phyloP scores from a whole-genome alignment of 495 filamentous ascomycete species.

The Terfezia boudieri region DNA sequence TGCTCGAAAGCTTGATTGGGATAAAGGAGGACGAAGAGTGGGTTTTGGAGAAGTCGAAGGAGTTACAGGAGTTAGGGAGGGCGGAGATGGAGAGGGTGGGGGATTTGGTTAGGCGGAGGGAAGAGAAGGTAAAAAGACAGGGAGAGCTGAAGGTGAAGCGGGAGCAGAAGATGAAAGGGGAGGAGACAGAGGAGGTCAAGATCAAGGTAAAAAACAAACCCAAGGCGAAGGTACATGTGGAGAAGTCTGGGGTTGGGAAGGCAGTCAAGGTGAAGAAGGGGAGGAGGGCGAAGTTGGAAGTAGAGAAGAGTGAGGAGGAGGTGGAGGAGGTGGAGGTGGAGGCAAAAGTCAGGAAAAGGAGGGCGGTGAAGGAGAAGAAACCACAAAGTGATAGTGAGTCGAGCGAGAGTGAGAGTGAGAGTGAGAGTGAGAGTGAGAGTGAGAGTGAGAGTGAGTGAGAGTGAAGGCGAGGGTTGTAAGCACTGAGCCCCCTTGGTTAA shows the following conservation, averaged over 20 bases:
- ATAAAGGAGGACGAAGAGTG: slow-evolving; percentile 48
- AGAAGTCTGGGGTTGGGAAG: slow-evolving; percentile 6
- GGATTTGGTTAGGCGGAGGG: slow-evolving; percentile 52
- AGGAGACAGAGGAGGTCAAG: slow-evolving; percentile 18
- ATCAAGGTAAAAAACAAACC: slow-evolving; percentile 15
- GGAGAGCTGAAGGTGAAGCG: slow-evolving; percentile 24
- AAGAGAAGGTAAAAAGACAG: slow-evolving; percentile 24
- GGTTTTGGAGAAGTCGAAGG: slow-evolving; percentile 40
- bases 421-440: no score
- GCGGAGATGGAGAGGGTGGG: slow-evolving; percentile 50
- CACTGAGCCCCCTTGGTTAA: no score
- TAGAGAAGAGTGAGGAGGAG: slow-evolving; percentile 7
- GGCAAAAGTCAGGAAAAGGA: no score
- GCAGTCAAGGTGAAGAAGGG: slow-evolving; percentile 3
- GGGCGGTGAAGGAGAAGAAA: no score
- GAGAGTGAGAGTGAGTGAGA: no score
- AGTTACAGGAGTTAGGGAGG: slow-evolving; percentile 42
- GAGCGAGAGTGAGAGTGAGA: no score
- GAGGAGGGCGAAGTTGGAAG: slow-evolving; percentile 2
- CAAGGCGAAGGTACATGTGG: slow-evolving; percentile 1
- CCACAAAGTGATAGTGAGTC: no score
- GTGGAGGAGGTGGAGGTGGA: neutral
- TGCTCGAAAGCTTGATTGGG: slow-evolving; percentile 71
- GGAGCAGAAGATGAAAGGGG: slow-evolving; percentile 32
- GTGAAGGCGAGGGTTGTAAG: no score